Evolutionary conservation across 116 monocot species (phyloP), one percentile per base, ranked within the genome.

Genomic region (Papilionanthe hybrid): DNA sequence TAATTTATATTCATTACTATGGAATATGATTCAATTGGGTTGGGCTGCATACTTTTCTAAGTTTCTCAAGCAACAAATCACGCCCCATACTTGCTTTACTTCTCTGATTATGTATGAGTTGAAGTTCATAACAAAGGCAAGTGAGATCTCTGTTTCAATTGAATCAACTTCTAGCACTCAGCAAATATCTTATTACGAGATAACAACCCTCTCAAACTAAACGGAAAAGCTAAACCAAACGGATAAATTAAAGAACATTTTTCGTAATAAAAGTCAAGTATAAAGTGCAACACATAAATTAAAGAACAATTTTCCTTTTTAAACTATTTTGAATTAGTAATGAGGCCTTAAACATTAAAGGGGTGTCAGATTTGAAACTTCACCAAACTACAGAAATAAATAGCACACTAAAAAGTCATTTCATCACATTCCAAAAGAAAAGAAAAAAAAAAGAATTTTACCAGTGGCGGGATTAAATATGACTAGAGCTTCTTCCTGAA

Each of bases 401-500:
- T 53, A 71, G 37, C 32, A 15, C 19, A 67, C 32, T 1, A 12
- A 71, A 44, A 73, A 73, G 73, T 18, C 44, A 43, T n/a, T 18
- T 43, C 20, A 13, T 43, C 8, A n/a, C n/a, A 73, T 73, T 44
- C 73, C 4, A 53, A 53, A 53, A 73, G 20, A 53, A 53, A 73
- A 5, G 30, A 1, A 44, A 12, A 5, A 11, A 29, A 67, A 25
- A 72, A 12, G 9, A 11, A 42, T 75, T 67, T 75, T 86, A 95
- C 99, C 99, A 29, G 99, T 93, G 18, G 79, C 65, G 6, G 93
- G 87, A 82, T 99, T 93, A 76, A 93, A 99, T 17, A 79, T n/a
- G 92, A 99, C 99, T 95, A 95, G 44, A 99, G 85, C 65, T 95
- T 93, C 6, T 72, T 78, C 72, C 90, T 82, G 74, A 99, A 94